Evolutionary conservation across 495 filamentous ascomycete species (phyloP).

Genomic region (Cercophora samala): DNA sequence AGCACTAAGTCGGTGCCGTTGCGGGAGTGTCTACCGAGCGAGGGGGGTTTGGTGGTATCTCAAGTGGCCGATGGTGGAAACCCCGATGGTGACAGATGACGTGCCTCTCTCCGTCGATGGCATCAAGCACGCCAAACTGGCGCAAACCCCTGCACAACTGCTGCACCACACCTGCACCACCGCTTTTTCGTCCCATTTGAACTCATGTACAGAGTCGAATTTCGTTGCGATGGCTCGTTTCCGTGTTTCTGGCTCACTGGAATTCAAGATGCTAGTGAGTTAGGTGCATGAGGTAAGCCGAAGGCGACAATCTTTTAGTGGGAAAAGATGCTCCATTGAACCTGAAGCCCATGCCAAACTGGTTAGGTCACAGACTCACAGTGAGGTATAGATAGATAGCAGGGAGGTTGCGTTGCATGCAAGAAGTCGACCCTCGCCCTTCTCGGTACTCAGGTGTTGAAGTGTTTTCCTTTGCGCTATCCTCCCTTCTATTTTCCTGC

Average conservation of each 20-base stretch:
- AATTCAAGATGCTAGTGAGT: background rate
- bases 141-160: background rate
- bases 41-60: background rate
- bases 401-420: background rate
- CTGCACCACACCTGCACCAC: background rate
- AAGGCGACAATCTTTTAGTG: background rate
- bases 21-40: background rate
- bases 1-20: conserved; percentile 5
- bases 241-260: background rate
- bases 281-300: background rate
- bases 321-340: background rate
- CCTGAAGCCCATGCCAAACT: background rate
- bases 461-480: background rate
- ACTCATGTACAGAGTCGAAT: background rate
- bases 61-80: background rate
- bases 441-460: background rate
- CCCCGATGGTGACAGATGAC: conserved; percentile 14
- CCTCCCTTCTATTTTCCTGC: background rate
- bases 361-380: background rate
- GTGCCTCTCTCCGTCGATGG: conserved; percentile 21
- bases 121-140: conserved; percentile 21
- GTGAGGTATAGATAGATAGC: background rate
- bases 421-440: background rate
- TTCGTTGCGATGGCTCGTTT: background rate
- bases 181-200: background rate